Evolutionary conservation across 2,329 filamentous ascomycete genomes (phyloP), one percentile per base, ranked within the genome.

Genomic region (Penicillium sp.): DNA sequence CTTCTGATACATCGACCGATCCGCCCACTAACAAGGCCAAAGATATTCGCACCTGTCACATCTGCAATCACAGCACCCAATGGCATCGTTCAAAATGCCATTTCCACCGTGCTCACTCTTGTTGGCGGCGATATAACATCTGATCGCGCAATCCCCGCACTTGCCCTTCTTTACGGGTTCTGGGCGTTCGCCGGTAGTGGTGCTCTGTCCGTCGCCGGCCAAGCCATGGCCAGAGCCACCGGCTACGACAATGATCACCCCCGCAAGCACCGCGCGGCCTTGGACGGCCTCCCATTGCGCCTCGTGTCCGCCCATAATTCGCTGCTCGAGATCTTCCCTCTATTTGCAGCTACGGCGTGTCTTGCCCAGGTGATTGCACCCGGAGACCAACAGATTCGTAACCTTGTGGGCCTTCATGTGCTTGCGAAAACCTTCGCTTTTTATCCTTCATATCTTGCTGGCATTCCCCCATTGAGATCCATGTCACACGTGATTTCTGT

Each of bases 401-500:
- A 42, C 22, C 40, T 42, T 4, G 4, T 42, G 2, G 40, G 40
- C 16, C 40, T 42, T 33, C 19, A 42, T 42, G 40, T 42, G 29
- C 12, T 42, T 10, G 3, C 31, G 29, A 33, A 42, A 22, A 22
- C 19, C 9, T 25, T 25, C 3, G 40, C 13, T 4, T 42, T 33
- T n/a, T 42, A 33, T 9, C 40, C 40, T 42, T 14, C 40, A 25
- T 42, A 42, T 34, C 13, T 42, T 4, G 29, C 22, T 11, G 40
- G 40, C 3, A 10, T 42, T 13, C 14, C 40, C 9, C 40, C 40
- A 10, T 3, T 12, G 11, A 42, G 40, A 19, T 25, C 40, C 16
- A 13, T 42, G 18, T 33, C 40, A 9, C 19, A 42, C 16, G 0
- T 43, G 7, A n/a, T 43, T 12, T 43, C 41, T 10, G 7, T 14